Percentiles rank a stretch among this genome's conserved stretches.
Evolutionary conservation across 768 basidiomycete genomes (phyloP).

Genomic region (Leccinum sublutescens): DNA sequence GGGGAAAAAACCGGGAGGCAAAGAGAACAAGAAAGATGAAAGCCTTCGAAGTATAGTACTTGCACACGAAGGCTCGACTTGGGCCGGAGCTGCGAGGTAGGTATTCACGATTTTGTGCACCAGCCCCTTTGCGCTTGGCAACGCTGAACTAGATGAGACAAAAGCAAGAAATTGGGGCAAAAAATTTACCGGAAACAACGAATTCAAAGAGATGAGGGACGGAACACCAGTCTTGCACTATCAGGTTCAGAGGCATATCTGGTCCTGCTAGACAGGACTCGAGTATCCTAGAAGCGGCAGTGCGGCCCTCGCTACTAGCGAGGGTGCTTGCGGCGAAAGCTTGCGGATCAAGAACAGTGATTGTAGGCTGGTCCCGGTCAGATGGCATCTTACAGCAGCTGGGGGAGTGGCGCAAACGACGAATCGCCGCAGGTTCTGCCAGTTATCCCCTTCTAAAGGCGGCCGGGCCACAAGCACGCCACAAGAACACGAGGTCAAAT

Average conservation of each 20-base stretch:
- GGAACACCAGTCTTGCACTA: slow-evolving; percentile 29
- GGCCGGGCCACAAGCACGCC: neutral
- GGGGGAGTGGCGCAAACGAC: neutral
- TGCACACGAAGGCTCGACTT: slow-evolving; percentile 21
- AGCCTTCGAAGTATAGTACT: slow-evolving; percentile 25
- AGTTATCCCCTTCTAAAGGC: neutral
- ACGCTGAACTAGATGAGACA: slow-evolving; percentile 11
- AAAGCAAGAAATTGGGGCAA: neutral
- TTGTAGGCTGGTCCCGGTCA: neutral
- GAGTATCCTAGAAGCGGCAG: slow-evolving; percentile 14
- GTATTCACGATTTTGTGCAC: slow-evolving; percentile 30
- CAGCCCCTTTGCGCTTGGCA: slow-evolving; percentile 14
- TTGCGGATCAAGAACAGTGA: slow-evolving; percentile 15
- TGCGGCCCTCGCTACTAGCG: slow-evolving; percentile 18
- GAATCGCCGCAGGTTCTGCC: neutral
- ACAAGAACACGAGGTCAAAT: neutral
- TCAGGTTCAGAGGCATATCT: slow-evolving; percentile 19
- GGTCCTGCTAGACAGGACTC: slow-evolving; percentile 28
- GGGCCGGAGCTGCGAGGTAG: slow-evolving; percentile 31
- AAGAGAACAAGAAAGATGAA: slow-evolving; percentile 24
- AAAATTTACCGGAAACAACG: slow-evolving; percentile 26
- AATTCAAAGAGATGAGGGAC: slow-evolving; percentile 28
- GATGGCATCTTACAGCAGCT: slow-evolving; percentile 1
- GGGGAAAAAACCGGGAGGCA: slow-evolving; percentile 19
- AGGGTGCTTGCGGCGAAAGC: slow-evolving; percentile 19